Evolutionary conservation across 768 basidiomycete species (phyloP).

Genomic region (Nevesoporus exiguus): DNA sequence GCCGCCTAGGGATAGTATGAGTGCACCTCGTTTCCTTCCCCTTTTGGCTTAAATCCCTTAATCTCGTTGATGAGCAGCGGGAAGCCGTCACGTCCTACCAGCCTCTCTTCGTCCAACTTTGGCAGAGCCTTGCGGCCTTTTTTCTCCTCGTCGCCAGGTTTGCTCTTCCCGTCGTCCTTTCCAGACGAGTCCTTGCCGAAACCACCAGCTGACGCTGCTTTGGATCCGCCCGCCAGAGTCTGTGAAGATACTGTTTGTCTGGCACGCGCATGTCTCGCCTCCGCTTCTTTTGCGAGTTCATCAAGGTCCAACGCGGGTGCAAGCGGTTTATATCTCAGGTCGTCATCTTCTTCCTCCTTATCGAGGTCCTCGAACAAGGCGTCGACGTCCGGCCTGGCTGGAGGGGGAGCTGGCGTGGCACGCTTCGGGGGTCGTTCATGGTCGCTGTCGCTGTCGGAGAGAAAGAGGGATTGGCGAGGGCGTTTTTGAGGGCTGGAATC

Average conservation of each 20-base stretch:
- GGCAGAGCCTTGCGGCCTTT: constrained; percentile 35
- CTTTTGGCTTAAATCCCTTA: constrained; percentile 75
- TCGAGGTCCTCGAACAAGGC: constrained; percentile 47
- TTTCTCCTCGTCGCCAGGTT: constrained; percentile 26
- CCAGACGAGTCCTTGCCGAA: neutral
- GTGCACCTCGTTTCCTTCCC: constrained; percentile 88
- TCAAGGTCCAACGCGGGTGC: constrained; percentile 52
- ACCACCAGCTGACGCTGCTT: constrained; percentile 26
- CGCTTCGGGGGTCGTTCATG: constrained; percentile 34
- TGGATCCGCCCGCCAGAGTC: constrained; percentile 47
- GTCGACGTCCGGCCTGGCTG: constrained; percentile 33
- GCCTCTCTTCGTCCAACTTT: constrained; percentile 70
- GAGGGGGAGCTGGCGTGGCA: constrained; percentile 15
- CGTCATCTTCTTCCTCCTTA: constrained; percentile 45
- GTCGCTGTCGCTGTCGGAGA: constrained; percentile 46
- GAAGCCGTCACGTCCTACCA: constrained; percentile 75
- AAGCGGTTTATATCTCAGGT: constrained; percentile 43
- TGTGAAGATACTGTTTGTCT: constrained; percentile 38
- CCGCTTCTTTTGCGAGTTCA: constrained; percentile 52
- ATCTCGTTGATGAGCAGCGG: constrained; percentile 73
- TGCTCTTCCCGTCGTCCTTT: constrained; percentile 9
- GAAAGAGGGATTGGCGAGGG: constrained; percentile 48
- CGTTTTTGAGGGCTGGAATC: constrained; percentile 25
- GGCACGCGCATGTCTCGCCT: constrained; percentile 39
- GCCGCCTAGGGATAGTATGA: neutral